A percentile compares a stretch with the other conserved stretches of the same genome.
Evolutionary conservation across 495 filamentous ascomycete species (phyloP).

Genomic region (Xylaria sp.): DNA sequence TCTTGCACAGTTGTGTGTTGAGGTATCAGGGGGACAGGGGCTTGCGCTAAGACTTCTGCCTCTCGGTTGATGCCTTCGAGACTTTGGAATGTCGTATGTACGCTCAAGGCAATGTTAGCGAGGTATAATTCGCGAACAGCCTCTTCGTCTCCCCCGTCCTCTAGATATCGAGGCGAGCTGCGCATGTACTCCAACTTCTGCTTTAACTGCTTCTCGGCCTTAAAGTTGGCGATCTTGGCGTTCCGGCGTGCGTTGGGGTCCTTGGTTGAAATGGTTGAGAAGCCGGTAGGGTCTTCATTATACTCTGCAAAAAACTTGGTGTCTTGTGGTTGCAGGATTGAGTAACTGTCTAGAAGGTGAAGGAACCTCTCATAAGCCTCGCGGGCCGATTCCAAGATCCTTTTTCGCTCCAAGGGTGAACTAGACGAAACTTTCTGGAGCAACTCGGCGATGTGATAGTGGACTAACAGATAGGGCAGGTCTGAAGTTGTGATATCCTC

Average conservation of each 20-base stretch:
- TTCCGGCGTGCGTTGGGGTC: constrained; percentile 78
- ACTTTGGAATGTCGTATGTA: constrained; percentile 82
- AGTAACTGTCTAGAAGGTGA: constrained; percentile 76
- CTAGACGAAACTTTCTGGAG: constrained; percentile 55
- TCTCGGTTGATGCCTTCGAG: constrained; percentile 87
- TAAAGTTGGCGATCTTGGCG: constrained; percentile 85
- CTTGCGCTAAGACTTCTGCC: constrained; percentile 77
- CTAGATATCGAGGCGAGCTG: constrained; percentile 50
- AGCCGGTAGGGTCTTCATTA: constrained; percentile 67
- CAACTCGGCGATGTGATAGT: constrained; percentile 45
- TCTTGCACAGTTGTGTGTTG: constrained; percentile 44
- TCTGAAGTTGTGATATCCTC: constrained; percentile 89
- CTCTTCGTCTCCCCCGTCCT: constrained; percentile 70
- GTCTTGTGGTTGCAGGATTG: constrained; percentile 70
- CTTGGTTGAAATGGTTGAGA: constrained; percentile 69
- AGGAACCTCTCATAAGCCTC: constrained; percentile 79
- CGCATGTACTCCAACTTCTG: constrained; percentile 70
- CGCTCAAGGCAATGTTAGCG: constrained; percentile 71
- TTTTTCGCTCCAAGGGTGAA: constrained; percentile 66
- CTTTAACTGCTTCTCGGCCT: constrained; percentile 85
- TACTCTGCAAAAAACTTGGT: constrained; percentile 76
- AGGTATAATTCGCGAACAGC: constrained; percentile 79
- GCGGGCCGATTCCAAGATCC: constrained; percentile 65
- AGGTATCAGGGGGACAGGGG: constrained; percentile 59
- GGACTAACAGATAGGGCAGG: constrained; percentile 68